Percentiles rank a stretch among this genome's conserved stretches.
Evolutionary conservation across 1,284 basidiomycete species (phyloP).

Genomic region (Sphaerobolus stellatus): DNA sequence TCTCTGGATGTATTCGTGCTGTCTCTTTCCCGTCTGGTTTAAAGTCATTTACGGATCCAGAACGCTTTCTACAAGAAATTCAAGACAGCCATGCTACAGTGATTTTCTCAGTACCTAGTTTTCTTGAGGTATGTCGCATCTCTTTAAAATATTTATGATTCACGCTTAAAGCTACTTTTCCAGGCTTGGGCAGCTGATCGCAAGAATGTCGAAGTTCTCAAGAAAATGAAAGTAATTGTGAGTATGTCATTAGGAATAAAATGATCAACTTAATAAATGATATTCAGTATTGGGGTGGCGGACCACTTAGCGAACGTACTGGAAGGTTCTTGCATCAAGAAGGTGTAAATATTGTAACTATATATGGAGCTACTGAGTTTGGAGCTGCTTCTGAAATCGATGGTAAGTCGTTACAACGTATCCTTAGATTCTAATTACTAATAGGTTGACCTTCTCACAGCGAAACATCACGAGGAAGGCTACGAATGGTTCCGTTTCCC

Average conservation of each 20-base stretch:
- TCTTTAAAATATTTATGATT: background rate
- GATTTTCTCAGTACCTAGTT: slow-evolving; percentile 26
- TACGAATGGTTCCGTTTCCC: slow-evolving; percentile 11
- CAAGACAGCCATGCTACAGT: slow-evolving; percentile 20
- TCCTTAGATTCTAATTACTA: too few species aligned
- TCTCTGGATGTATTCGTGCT: too few species aligned
- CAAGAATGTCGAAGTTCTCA: slow-evolving; percentile 19
- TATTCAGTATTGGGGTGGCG: slow-evolving; percentile 11
- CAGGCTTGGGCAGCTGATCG: slow-evolving; percentile 26
- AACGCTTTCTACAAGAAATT: slow-evolving; percentile 22
- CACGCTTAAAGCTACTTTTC: background rate
- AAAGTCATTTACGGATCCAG: too few species aligned
- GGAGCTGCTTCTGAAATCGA: too few species aligned
- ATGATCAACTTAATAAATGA: too few species aligned
- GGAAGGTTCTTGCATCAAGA: slow-evolving; percentile 3
- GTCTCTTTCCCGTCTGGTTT: too few species aligned
- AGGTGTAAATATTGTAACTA: background rate
- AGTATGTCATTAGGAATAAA: too few species aligned
- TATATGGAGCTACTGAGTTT: slow-evolving; percentile 12
- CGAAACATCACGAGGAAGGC: background rate
- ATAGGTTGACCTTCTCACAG: too few species aligned
- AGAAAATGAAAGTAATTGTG: slow-evolving; percentile 19
- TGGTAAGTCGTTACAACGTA: too few species aligned
- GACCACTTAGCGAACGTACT: background rate
- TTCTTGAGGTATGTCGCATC: slow-evolving; percentile 26